Conservation (phyloP, 1,139 yeast genomes). For the Williopsis jadinii region DNA sequence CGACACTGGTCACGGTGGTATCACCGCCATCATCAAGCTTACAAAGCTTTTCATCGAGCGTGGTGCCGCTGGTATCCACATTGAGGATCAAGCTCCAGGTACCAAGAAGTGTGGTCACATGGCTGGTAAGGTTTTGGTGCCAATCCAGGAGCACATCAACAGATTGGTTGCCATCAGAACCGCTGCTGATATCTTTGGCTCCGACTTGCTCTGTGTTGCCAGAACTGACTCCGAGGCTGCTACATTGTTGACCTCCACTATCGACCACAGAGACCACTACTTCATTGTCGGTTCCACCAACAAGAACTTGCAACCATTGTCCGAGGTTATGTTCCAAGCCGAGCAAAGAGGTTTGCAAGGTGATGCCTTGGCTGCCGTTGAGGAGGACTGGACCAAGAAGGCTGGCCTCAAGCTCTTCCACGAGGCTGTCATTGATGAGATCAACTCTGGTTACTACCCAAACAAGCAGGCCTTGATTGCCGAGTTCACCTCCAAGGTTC, state of each 20-base stretch:
- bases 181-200: slow-evolving; percentile 88
- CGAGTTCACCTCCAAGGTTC: slow-evolving; percentile 61
- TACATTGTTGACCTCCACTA: slow-evolving; percentile 85
- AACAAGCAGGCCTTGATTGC: slow-evolving; percentile 63
- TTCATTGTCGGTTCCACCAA: slow-evolving; percentile 88
- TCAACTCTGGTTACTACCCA: slow-evolving; percentile 49
- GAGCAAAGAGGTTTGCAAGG: slow-evolving; percentile 71
- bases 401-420: slow-evolving; percentile 88
- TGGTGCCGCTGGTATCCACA: slow-evolving; percentile 98
- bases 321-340: slow-evolving; percentile 75
- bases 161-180: slow-evolving; percentile 92
- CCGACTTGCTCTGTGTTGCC: slow-evolving; percentile 81
- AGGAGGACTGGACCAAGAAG: slow-evolving; percentile 72
- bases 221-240: slow-evolving; percentile 98
- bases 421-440: slow-evolving; percentile 86
- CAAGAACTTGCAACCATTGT: slow-evolving; percentile 61
- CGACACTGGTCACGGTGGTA: slow-evolving; percentile 98
- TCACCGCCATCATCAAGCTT: slow-evolving; percentile 91
- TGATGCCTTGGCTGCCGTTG: slow-evolving; percentile 62
- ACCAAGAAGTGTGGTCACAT: slow-evolving; percentile 94
- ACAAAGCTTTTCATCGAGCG: slow-evolving; percentile 95
- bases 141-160: slow-evolving; percentile 94
- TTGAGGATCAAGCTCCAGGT: slow-evolving; percentile 98
- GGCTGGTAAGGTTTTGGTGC: slow-evolving; percentile 98
- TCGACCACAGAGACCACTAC: slow-evolving; percentile 92